Evolutionary conservation across 352 stramenopile genomes (phyloP), one percentile per base, ranked within the genome.

Genomic region (Blastocystis sp.): DNA sequence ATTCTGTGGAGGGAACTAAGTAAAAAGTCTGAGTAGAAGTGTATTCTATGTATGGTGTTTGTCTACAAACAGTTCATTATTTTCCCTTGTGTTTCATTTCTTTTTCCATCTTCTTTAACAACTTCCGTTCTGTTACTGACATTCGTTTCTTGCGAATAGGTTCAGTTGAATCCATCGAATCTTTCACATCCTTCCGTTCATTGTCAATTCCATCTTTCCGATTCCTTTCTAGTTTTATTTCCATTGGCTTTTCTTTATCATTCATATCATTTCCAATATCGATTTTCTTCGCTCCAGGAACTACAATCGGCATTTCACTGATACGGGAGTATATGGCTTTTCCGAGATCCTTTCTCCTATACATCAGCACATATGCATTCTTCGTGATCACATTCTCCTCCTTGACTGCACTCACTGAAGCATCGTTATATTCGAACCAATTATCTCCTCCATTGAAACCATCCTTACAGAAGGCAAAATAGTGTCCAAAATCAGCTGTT

Each of bases 331-430:
- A 81, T 17, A 81, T 30, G 7, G 33, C 42, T 7, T 22, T 30
- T 7, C 70, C 70, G 5, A 81, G 70, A 35, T 81, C 70, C 40
- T 53, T 44, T 6, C 81, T n/a, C 27, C 62, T 33, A 37, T 89
- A 91, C 54, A 91, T 73, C 37, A 91, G 68, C 24, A 91, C 9
- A 59, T 91, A 91, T 7, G 89, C 89, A 35, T 89, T 77, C 15
- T 75, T 69, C 0, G 27, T 66, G 15, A 77, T 27, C 19, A 91
- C 90, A 9, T 75, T 57, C 13, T 37, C 42, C n/a, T 76, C 64
- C 4, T 22, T 19, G 17, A 89, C 59, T 1, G 53, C 44, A 27
- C 33, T 27, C 7, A 82, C 48, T 17, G 54, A 53, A 1, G 42
- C 22, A 33, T 66, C 56, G 42, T 90, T 88, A 42, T 88, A 88